Evolutionary conservation across 257 asterid genomes (phyloP).

Genomic region (Mentha longifolia): DNA sequence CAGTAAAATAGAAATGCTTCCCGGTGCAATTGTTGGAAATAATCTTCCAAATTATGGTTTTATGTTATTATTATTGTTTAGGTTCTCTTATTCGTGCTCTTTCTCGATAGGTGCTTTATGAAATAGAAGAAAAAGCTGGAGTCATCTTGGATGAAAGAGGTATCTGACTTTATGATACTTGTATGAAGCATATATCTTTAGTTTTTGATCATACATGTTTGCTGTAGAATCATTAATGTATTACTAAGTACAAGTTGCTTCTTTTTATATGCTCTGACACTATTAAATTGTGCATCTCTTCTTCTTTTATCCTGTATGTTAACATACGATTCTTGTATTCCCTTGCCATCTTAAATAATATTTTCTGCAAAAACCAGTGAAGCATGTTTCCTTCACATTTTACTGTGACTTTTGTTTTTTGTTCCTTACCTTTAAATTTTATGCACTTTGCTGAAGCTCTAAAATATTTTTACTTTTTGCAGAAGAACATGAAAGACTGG

Average conservation of each 20-base stretch:
- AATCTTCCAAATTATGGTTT: constrained; percentile 5
- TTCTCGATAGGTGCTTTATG: constrained; percentile 67
- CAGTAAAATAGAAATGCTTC: neutral
- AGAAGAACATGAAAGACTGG: constrained; percentile 86
- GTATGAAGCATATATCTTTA: neutral
- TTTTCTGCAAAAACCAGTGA: constrained; percentile 2
- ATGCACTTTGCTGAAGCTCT: neutral
- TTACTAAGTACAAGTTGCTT: constrained; percentile 6
- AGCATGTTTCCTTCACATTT: neutral
- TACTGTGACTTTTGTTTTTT: neutral
- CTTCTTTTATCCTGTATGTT: neutral
- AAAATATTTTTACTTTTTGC: constrained; percentile 33
- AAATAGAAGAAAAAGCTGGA: constrained; percentile 85
- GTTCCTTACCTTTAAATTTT: constrained; percentile 7
- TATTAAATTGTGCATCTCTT: neutral
- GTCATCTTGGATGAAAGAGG: constrained; percentile 94
- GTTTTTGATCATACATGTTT: neutral
- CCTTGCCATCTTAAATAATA: constrained; percentile 1
- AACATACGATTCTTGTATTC: neutral
- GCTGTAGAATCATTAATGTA: neutral
- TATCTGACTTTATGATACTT: constrained; percentile 23
- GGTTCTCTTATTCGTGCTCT: neutral
- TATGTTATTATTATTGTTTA: neutral
- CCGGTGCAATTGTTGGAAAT: constrained; percentile 2
- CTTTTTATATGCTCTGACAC: neutral